Conservation (phyloP, 805 yeast genomes). For the Yamadazyma nakazawae region DNA sequence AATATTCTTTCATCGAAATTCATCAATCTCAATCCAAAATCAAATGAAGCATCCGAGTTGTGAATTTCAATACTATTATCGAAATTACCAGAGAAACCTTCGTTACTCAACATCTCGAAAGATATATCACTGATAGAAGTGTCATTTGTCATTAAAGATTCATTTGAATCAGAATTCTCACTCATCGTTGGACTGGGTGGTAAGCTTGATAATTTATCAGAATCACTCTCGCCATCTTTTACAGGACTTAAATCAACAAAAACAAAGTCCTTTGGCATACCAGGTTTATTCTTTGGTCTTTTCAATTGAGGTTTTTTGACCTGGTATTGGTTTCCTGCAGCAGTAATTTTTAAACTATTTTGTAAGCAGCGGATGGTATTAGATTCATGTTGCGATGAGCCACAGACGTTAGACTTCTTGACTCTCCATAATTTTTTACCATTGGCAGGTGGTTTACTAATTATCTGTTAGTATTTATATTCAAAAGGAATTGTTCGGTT, state of each 20-base stretch:
- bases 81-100: background rate
- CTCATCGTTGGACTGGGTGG: constrained; percentile 13
- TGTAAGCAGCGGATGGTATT: constrained; percentile 35
- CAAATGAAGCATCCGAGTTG: constrained; percentile 3
- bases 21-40: constrained; percentile 30
- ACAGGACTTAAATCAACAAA: constrained; percentile 46
- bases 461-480: constrained; percentile 1
- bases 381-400: constrained; percentile 19
- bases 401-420: constrained; percentile 21
- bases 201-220: constrained; percentile 3
- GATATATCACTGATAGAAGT: constrained; percentile 9
- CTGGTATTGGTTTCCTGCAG: constrained; percentile 34
- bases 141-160: constrained; percentile 12
- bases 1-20: constrained; percentile 20
- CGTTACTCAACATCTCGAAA: constrained; percentile 7
- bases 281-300: constrained; percentile 44
- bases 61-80: background rate
- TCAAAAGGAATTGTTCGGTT: background rate
- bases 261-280: constrained; percentile 44
- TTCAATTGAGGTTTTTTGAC: constrained; percentile 38
- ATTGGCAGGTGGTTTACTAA: constrained; percentile 38
- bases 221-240: constrained; percentile 23
- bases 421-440: constrained; percentile 47
- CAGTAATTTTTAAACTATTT: constrained; percentile 40
- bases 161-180: constrained; percentile 10